phyloP scores from a whole-genome alignment of 441 rosid genomes.

The Pelargonium cotyledonis region DNA sequence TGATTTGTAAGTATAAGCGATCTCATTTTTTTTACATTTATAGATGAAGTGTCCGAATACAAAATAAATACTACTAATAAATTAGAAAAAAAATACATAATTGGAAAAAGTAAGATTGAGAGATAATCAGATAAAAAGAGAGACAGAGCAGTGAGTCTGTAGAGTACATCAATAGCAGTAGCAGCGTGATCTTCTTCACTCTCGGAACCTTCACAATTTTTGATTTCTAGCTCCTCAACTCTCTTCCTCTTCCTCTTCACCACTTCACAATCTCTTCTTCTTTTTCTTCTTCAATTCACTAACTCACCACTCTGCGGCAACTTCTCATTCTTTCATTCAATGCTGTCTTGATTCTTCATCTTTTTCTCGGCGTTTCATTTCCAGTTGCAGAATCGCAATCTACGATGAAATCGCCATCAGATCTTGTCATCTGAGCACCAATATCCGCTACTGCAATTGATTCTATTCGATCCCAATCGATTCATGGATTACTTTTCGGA shows the following conservation, averaged over 20 bases:
- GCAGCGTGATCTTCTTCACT: too few species aligned
- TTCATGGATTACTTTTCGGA: slow-evolving; percentile 31
- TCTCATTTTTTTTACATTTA: too few species aligned
- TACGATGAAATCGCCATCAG: not conserved
- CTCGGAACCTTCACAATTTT: not conserved
- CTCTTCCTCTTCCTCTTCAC: not conserved
- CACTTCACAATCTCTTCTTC: not conserved
- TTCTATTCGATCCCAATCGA: slow-evolving; percentile 9
- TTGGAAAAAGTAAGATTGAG: too few species aligned
- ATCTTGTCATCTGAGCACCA: too few species aligned
- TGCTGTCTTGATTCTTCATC: not conserved
- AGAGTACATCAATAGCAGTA: too few species aligned
- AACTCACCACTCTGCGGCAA: not conserved
- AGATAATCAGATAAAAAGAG: too few species aligned
- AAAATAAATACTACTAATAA: too few species aligned
- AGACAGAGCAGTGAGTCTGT: too few species aligned
- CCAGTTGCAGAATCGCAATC: not conserved
- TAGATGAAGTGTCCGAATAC: too few species aligned
- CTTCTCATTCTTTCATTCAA: not conserved
- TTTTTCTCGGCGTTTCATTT: not conserved
- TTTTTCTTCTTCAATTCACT: too few species aligned
- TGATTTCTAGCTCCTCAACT: not conserved
- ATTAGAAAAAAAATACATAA: too few species aligned
- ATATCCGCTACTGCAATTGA: not conserved
- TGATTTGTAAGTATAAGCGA: too few species aligned